phyloP scores from a whole-genome alignment of 331 rosid species.

The Arachis monticola region DNA sequence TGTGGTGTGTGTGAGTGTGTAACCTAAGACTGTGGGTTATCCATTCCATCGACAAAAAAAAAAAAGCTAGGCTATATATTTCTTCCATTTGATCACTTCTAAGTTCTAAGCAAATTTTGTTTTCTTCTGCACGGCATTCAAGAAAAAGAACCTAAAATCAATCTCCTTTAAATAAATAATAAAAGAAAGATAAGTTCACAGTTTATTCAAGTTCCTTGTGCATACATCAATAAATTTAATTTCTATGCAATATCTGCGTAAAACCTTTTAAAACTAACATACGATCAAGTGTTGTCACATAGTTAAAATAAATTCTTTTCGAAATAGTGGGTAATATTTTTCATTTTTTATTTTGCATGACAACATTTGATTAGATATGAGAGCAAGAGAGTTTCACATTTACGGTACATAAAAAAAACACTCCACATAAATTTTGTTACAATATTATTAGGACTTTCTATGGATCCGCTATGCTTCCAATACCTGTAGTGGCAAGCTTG shows the following conservation, averaged over 20 bases:
- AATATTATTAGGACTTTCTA: conserved; percentile 15
- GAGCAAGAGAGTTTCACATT: no score
- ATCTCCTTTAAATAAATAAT: neutral
- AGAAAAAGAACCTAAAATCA: neutral
- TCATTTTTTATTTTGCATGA: no score
- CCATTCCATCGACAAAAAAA: no score
- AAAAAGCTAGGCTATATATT: conserved; percentile 7
- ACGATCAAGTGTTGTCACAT: no score
- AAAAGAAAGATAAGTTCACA: neutral
- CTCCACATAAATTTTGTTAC: neutral
- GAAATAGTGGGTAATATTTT: no score
- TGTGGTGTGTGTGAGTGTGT: no score
- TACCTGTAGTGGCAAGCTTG: conserved; percentile 60
- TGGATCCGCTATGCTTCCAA: conserved; percentile 39
- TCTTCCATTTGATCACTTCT: conserved; percentile 10
- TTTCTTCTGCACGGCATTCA: neutral
- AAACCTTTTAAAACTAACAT: no score
- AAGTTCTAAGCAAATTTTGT: neutral
- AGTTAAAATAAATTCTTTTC: no score
- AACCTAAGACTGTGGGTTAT: no score
- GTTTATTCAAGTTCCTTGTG: neutral
- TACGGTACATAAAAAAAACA: no score
- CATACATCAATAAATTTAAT: neutral
- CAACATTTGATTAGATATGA: no score
- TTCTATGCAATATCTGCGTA: no score